Evolutionary conservation across 73 alveolate genomes (phyloP), one percentile per base, ranked within the genome.

Genomic region (Blepharisma stoltei): DNA sequence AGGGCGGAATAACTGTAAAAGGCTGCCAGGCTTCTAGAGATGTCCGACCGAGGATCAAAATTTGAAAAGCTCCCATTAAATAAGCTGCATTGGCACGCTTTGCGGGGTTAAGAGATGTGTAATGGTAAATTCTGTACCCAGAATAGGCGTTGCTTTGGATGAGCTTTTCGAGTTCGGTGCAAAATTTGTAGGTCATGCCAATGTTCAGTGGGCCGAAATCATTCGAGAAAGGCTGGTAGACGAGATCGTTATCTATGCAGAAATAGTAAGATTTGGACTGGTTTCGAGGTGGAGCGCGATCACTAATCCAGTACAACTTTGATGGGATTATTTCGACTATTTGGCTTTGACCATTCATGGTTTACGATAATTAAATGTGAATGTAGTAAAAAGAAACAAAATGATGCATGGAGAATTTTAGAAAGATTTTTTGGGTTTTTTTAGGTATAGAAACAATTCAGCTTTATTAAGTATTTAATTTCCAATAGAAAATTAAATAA

Each of bases 11-110:
- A 9, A 78, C 78, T 8, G 91, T 54, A 78, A 89, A 92, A 21
- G 87, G 88, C 11, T 70, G 60, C 97, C 98, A 95, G 6, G 98
- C 97, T 43, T 91, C 98, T 18, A 93, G 97, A 27, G 98, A 97
- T 38, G 95, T 78, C 48, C 82, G 84, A 49, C 71, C 78, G 23
- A 87, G 78, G 70, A 83, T 78, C 46, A 95, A 86, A 46, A 94
- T 91, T 88, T 92, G 77, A 81, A 85, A 95, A 41, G 96, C 94
- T 11, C 99, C 98, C 92, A 95, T 93, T 25, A 95, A 81, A 77
- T 76, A 86, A 20, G 93, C 93, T 25, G 96, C 98, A 78, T 89
- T 90, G 25, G 98, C 93, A 76, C 88, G 85, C 71, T 87, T 89
- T 9, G 80, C 85, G 54, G 50, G 87, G 67, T 85, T 87, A 21